Conservation (phyloP, 208 protist species). For the Novymonas esmeraldas region DNA sequence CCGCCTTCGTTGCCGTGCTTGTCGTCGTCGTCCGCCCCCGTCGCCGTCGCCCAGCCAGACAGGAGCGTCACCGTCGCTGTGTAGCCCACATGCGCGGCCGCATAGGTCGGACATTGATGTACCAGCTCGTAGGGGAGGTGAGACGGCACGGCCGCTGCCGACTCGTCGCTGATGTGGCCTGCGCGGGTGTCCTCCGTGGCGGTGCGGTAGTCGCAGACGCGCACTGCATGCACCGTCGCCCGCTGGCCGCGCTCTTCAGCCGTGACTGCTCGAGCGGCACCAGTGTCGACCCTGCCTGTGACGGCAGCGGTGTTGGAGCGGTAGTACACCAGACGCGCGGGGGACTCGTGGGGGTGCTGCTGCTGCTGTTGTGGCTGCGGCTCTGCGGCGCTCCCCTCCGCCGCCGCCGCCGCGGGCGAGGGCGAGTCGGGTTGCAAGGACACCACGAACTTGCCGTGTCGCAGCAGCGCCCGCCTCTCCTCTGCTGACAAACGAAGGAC, state of each 20-base stretch:
- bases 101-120: not conserved
- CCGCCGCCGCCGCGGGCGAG: not conserved
- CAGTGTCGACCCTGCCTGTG: too few species aligned
- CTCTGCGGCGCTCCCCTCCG: too few species aligned
- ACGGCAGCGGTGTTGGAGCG: too few species aligned
- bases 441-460: conserved; percentile 8
- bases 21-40: not conserved
- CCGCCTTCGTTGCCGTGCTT: not conserved
- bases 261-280: not conserved
- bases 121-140: conserved; percentile 18
- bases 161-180: not conserved
- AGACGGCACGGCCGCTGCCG: not conserved
- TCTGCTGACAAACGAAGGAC: not conserved
- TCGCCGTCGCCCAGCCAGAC: not conserved
- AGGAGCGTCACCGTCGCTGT: conserved; percentile 6
- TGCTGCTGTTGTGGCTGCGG: too few species aligned
- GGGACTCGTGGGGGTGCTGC: too few species aligned
- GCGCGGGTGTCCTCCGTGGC: too few species aligned
- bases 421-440: not conserved
- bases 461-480: conserved; percentile 9
- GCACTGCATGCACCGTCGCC: not conserved
- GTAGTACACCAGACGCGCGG: too few species aligned
- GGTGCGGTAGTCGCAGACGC: too few species aligned
- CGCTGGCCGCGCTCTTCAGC: not conserved
- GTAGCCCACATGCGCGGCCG: conserved; percentile 12